phyloP scores from a whole-genome alignment of 1,139 yeast species.

The Hyphopichia burtonii region DNA sequence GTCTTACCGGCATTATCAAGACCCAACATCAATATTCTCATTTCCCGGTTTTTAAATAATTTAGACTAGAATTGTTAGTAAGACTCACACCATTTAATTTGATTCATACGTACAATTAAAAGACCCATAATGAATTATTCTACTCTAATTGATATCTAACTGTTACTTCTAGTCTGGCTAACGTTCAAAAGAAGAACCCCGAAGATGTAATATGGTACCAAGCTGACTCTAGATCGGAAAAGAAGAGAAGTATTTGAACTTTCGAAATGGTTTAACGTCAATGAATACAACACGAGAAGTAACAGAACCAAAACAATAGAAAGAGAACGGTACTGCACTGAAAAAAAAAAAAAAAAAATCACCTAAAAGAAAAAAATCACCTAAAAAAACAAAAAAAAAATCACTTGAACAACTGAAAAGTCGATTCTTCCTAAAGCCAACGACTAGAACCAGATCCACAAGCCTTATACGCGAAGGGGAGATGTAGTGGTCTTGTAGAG shows the following conservation, averaged over 20 bases:
- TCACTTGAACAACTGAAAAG: not conserved
- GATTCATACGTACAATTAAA: conserved; percentile 11
- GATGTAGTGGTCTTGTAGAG: not conserved
- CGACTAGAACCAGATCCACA: no score
- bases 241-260: not conserved
- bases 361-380: not conserved
- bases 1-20: conserved; percentile 93
- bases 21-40: conserved; percentile 85
- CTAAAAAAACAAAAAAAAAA: not conserved
- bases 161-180: no score
- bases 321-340: no score
- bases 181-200: no score
- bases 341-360: not conserved
- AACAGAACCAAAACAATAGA: not conserved
- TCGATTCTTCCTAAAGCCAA: no score
- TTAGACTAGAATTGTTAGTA: conserved; percentile 24
- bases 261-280: not conserved
- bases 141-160: no score
- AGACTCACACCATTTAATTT: no score
- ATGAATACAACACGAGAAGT: not conserved
- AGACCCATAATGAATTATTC: conserved; percentile 6
- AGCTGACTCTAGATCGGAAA: no score
- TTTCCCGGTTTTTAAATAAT: conserved; percentile 62
- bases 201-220: no score
- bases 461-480: no score